Evolutionary conservation across 768 basidiomycete genomes (phyloP), one percentile per base, ranked within the genome.

Genomic region (Chlorophyllum brunneum): DNA sequence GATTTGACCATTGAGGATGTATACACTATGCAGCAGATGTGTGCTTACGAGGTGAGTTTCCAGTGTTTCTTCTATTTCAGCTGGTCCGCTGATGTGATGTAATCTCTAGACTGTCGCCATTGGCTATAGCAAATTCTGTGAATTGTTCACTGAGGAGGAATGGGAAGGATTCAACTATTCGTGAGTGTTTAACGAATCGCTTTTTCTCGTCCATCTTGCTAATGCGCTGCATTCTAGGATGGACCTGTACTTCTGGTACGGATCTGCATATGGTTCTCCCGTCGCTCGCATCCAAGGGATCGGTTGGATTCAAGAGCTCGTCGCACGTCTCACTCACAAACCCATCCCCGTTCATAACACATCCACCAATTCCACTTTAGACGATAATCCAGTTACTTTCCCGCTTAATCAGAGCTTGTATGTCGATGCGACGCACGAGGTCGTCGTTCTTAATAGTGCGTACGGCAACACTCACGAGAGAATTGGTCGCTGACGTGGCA

Each of bases 151-250:
- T 0, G 78, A 86, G 60, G 83, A 90, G 38, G 94, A 97, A 67
- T 98, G 93, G 94, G 85, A 89, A 63, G 92, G 92, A 0, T 95
- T 93, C 65, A 80, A 91, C 64, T 95, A 97, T 56, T 77, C 86
- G 81, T 90, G 58, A 51, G 86, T 70, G 5, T 29, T 38, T 38
- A 8, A 13, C 22, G 36, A 11, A 48, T 43, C n/a, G n/a, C n/a
- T 45, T 26, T 20, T 49, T 38, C 11, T 33, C 5, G 16, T 1
- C 7, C n/a, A 4, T 20, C 23, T 49, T 33, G 39, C 55, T 34
- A 36, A 31, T 22, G 26, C 18, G 37, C 27, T 27, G 10, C 37
- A 29, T n/a, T 30, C 18, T 54, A 88, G 85, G 1, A 69, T 87
- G 56, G 87, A 89, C 59, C 65, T 86, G 9, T 66, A 61, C 58